Evolutionary conservation across 2,329 filamentous ascomycete genomes (phyloP), one percentile per base, ranked within the genome.

Genomic region (Arthrobotrys sinensis): DNA sequence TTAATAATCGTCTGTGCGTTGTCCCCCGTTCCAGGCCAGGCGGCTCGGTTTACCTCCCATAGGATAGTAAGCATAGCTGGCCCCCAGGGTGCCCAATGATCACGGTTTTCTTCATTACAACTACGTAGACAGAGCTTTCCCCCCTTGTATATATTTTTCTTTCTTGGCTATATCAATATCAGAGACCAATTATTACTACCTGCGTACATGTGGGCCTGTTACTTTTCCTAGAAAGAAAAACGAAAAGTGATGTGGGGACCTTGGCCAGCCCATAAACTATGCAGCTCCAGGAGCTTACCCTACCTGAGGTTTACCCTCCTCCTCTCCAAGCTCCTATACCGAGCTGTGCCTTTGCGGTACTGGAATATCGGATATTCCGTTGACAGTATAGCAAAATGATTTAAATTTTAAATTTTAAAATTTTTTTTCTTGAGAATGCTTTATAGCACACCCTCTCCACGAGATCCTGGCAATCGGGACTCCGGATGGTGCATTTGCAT

Each of bases 191-290:
- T 64, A 48, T 63, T 46, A 16, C 28, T 10, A 45, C 21, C 12
- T 50, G 14, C 11, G 14, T 45, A 32, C 45, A 48, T 6, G n/a
- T 48, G 24, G 24, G 34, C 45, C 19, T 48, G 14, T 64, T 64
- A 21, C 45, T 64, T 64, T 64, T 48, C 45, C 12, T 48, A 16
- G 45, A 64, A 64, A 36, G 19, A 64, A 50, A 16, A 64, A 48
- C n/a, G 19, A 64, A 48, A 48, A 36, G 10, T 12, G 52, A 8
- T 38, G 28, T 57, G 50, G 50, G 24, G 24, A 52, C 46, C 46
- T 14, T 52, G 46, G 46, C 21, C 46, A 3, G 46, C 19, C 21
- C 46, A 7, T 50, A 14, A 1, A 50, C 16, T 10, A 38, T 7
- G 7, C 43, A 45, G 43, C 43, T 45, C 5, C 11, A 8, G 46